Conservation (phyloP, 2,329 filamentous ascomycete species). For the Stagonosporopsis cucurbitacearum region DNA sequence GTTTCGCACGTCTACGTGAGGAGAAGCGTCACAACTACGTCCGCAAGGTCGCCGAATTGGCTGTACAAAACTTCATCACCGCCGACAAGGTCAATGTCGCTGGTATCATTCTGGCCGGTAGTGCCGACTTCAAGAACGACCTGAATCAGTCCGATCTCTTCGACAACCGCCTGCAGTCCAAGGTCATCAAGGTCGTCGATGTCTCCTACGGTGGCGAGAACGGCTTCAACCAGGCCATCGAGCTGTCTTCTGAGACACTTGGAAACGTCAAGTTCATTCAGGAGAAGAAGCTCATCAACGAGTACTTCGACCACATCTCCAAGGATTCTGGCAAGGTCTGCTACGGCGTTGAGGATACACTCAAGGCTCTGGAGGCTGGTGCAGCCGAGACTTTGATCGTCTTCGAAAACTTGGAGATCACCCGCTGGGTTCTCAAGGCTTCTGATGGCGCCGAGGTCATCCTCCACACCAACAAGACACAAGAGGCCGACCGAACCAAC, state of each 20-base stretch:
- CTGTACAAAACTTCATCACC: constrained; percentile 98
- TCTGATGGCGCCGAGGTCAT: constrained; percentile 74
- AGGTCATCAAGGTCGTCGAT: constrained; percentile 99
- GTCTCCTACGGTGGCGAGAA: constrained; percentile 99
- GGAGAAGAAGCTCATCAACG: constrained; percentile 99
- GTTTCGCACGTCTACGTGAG: constrained; percentile 98
- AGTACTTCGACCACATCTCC: constrained; percentile 99
- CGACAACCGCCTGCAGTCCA: constrained; percentile 85
- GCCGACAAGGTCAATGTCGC: constrained; percentile 98
- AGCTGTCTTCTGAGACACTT: constrained; percentile 90
- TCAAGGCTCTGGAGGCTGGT: constrained; percentile 95
- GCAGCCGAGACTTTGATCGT: constrained; percentile 95
- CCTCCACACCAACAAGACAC: constrained; percentile 85
- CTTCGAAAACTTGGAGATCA: constrained; percentile 96
- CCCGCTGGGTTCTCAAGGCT: constrained; percentile 86
- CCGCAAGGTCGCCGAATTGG: constrained; percentile 95
- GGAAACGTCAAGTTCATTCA: constrained; percentile 99
- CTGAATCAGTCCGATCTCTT: constrained; percentile 98
- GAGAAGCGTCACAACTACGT: constrained; percentile 99
- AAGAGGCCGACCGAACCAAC: constrained; percentile 78
- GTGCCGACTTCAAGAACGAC: constrained; percentile 99
- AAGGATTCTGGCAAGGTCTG: constrained; percentile 96
- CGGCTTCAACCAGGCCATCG: constrained; percentile 99
- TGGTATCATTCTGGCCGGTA: constrained; percentile 93
- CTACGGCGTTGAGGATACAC: constrained; percentile 96